Evolutionary conservation across 1,139 yeast genomes (phyloP).

Genomic region (Yamadazyma dushanensis): DNA sequence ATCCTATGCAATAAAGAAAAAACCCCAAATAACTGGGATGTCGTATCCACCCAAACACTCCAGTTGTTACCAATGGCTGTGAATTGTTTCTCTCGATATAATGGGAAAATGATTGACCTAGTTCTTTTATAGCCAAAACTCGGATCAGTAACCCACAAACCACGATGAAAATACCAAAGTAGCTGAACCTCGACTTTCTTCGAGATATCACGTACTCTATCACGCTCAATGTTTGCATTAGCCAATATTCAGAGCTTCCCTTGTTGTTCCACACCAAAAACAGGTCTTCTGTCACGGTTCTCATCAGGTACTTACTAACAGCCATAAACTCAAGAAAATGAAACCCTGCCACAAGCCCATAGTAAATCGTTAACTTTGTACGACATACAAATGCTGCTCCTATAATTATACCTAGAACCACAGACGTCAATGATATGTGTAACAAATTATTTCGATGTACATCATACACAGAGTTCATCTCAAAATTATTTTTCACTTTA

Average conservation of each 20-base stretch:
- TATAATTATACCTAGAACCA: slow-evolving; percentile 21
- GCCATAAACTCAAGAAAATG: slow-evolving; percentile 32
- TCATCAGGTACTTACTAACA: slow-evolving; percentile 24
- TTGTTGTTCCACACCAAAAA: slow-evolving; percentile 38
- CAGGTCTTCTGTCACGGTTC: slow-evolving; percentile 27
- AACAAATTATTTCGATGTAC: slow-evolving; percentile 1
- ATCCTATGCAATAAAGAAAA: slow-evolving; percentile 36
- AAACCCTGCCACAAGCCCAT: slow-evolving; percentile 15
- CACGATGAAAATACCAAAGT: slow-evolving; percentile 12
- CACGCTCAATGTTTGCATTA: slow-evolving; percentile 27
- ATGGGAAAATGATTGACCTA: slow-evolving; percentile 42
- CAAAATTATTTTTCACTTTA: neutral
- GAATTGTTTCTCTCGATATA: slow-evolving; percentile 17
- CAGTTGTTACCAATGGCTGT: slow-evolving; percentile 27
- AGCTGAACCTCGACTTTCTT: slow-evolving; percentile 10
- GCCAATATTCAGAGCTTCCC: slow-evolving; percentile 36
- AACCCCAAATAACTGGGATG: slow-evolving; percentile 50
- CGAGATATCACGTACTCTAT: slow-evolving; percentile 26
- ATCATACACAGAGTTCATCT: neutral
- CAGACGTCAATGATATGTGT: slow-evolving; percentile 4
- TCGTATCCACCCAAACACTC: slow-evolving; percentile 30
- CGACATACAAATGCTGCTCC: slow-evolving; percentile 5
- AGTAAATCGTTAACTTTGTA: slow-evolving; percentile 2
- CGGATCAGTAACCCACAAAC: slow-evolving; percentile 20
- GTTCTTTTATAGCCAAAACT: slow-evolving; percentile 31